Evolutionary conservation across 257 asterid species (phyloP).

Genomic region (Solanum ossicruentum): DNA sequence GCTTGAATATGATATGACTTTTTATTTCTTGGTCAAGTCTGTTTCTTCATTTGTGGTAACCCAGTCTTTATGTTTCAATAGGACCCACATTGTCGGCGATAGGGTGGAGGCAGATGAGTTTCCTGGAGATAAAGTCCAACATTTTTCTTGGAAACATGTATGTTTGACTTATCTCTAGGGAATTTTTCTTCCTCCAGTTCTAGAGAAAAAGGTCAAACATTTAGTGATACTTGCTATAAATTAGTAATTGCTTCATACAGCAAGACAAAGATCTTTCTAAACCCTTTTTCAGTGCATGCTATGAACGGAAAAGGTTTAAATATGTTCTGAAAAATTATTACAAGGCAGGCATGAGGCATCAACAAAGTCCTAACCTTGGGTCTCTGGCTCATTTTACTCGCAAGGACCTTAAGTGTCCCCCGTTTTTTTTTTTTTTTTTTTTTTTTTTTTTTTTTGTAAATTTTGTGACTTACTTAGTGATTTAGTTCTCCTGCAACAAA

Average conservation of each 20-base stretch:
- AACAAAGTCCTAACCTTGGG: background rate
- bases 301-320: background rate
- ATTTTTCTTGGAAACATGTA: background rate
- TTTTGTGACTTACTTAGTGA: background rate
- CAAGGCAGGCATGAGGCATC: background rate
- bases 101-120: background rate
- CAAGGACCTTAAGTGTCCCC: background rate
- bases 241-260: background rate
- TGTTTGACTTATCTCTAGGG: background rate
- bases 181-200: background rate
- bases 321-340: background rate
- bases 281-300: background rate
- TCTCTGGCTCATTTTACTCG: background rate
- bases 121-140: background rate
- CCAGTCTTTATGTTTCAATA: background rate
- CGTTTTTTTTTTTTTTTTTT: background rate
- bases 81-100: background rate
- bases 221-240: background rate
- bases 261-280: background rate
- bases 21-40: background rate
- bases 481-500: background rate
- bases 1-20: background rate
- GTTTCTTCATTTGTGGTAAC: background rate
- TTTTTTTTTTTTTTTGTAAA: background rate
- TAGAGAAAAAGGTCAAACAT: background rate